phyloP scores from a whole-genome alignment of 768 basidiomycete genomes.

The Termitomyces sp. region DNA sequence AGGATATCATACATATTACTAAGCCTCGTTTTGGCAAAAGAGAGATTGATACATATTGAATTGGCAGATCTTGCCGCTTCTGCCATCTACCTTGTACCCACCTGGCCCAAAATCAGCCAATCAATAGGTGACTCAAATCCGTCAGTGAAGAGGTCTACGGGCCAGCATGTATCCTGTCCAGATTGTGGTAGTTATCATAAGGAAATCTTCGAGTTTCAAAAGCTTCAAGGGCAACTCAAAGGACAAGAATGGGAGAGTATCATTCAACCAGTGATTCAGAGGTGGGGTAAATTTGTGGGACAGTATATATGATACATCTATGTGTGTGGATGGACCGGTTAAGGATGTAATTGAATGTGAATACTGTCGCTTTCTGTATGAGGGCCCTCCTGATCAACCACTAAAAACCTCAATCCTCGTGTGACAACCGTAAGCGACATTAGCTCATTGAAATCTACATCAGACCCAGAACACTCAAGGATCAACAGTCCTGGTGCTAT shows the following conservation, averaged over 20 bases:
- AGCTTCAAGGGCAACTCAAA: constrained; percentile 49
- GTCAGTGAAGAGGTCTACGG: constrained; percentile 15
- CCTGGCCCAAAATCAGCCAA: constrained; percentile 33
- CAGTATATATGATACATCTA: constrained; percentile 26
- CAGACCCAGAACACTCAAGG: too few species aligned
- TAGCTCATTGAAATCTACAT: too few species aligned
- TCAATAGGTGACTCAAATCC: constrained; percentile 12
- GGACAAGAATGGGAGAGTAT: constrained; percentile 72
- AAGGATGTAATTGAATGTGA: too few species aligned
- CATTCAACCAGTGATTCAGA: constrained; percentile 71
- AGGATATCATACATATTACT: neutral
- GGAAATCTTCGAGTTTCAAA: constrained; percentile 75
- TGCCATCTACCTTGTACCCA: constrained; percentile 52
- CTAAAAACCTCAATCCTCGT: too few species aligned
- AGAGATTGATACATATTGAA: constrained; percentile 78
- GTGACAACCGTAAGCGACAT: too few species aligned
- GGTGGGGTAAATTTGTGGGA: constrained; percentile 69
- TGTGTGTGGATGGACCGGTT: too few species aligned
- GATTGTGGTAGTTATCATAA: constrained; percentile 55
- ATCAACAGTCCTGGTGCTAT: too few species aligned
- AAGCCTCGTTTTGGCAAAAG: constrained; percentile 22
- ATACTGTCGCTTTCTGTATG: too few species aligned
- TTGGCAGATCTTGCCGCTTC: constrained; percentile 62
- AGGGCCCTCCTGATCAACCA: too few species aligned
- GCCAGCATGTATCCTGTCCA: constrained; percentile 27